Percentiles rank a stretch among this genome's conserved stretches.
phyloP scores from a whole-genome alignment of 2,329 filamentous ascomycete species.

The Neonectria ditissima region DNA sequence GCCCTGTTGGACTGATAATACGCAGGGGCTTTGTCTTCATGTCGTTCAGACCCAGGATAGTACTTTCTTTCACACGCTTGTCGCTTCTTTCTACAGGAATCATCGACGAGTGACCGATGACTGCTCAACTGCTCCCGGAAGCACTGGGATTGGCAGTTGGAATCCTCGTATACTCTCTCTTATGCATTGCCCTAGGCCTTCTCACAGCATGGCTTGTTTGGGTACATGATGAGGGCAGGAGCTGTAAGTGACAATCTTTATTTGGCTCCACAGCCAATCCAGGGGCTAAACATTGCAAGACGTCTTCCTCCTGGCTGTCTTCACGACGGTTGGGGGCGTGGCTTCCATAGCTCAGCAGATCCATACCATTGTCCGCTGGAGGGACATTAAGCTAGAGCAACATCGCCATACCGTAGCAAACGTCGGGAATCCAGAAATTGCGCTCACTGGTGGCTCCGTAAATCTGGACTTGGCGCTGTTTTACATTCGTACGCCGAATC shows the following conservation, averaged over 20 bases:
- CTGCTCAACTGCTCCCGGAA: constrained; percentile 20
- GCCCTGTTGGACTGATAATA: neutral
- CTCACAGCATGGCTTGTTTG: constrained; percentile 49
- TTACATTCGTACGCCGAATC: constrained; percentile 58
- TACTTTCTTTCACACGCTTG: neutral
- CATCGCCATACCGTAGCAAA: constrained; percentile 51
- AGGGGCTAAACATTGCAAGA: constrained; percentile 45
- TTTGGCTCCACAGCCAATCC: neutral
- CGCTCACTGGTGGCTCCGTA: constrained; percentile 55
- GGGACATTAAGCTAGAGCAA: constrained; percentile 54
- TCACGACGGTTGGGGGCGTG: constrained; percentile 51
- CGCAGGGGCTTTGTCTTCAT: neutral
- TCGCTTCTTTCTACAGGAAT: neutral
- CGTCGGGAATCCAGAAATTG: constrained; percentile 54
- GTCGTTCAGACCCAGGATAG: neutral
- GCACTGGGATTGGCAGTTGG: constrained; percentile 19
- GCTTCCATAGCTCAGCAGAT: constrained; percentile 58
- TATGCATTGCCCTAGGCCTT: constrained; percentile 13
- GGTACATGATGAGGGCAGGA: constrained; percentile 54
- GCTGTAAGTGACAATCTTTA: constrained; percentile 51
- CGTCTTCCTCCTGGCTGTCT: constrained; percentile 54
- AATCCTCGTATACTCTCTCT: constrained; percentile 24
- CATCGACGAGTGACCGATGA: neutral
- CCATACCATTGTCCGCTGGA: constrained; percentile 55
- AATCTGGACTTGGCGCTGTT: constrained; percentile 58